A percentile compares a stretch with the other conserved stretches of the same genome.
Evolutionary conservation across 2,329 filamentous ascomycete species (phyloP).

Genomic region (Penicillium sp.): DNA sequence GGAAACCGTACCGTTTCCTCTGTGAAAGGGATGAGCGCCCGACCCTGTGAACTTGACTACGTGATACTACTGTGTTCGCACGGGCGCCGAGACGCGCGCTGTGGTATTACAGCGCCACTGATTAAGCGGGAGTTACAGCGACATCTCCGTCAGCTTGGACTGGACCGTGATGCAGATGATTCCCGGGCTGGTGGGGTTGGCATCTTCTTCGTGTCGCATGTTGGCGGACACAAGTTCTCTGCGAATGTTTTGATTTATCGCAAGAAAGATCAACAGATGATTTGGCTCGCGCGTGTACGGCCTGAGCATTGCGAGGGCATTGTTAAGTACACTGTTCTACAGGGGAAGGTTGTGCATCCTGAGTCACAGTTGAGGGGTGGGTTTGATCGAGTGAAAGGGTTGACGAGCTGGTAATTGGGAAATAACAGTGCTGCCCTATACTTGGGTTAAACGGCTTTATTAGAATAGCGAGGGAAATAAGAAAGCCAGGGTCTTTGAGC

Average conservation of each 20-base stretch:
- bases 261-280: slow-evolving; percentile 49
- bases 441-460: too few relatives aligned
- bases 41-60: slow-evolving; percentile 72
- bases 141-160: slow-evolving; percentile 72
- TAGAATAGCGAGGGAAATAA: too few relatives aligned
- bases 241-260: slow-evolving; percentile 89
- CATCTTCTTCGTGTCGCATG: slow-evolving; percentile 88
- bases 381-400: slow-evolving; percentile 70
- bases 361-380: slow-evolving; percentile 78
- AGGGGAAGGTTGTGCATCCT: slow-evolving; percentile 87
- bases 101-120: slow-evolving; percentile 82
- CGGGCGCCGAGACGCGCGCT: slow-evolving; percentile 81
- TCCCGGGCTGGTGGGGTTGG: slow-evolving; percentile 80
- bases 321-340: slow-evolving; percentile 76
- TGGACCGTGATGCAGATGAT: slow-evolving; percentile 79
- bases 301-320: slow-evolving; percentile 89
- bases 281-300: slow-evolving; percentile 83
- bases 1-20: slow-evolving; percentile 46
- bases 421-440: too few relatives aligned
- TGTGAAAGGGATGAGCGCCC: slow-evolving; percentile 41
- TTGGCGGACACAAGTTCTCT: slow-evolving; percentile 90
- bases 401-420: slow-evolving; percentile 59
- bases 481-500: not conserved
- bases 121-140: slow-evolving; percentile 78
- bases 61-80: slow-evolving; percentile 89